Evolutionary conservation across 176 grass and related monocot species (phyloP).

Genomic region (Pharus latifolius): DNA sequence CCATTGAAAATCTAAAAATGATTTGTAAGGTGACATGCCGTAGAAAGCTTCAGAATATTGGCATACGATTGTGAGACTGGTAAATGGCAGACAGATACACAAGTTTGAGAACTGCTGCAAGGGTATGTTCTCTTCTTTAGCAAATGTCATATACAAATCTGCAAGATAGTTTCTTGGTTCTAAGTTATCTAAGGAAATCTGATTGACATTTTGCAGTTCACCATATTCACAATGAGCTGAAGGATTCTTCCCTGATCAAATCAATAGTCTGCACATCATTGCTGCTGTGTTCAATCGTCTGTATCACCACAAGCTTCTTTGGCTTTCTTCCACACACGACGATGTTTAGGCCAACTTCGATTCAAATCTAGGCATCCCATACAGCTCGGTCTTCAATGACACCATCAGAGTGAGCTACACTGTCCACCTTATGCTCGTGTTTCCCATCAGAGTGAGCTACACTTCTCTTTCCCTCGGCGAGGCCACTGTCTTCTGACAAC

Average conservation of each 20-base stretch:
- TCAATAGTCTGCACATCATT: slow-evolving; percentile 60
- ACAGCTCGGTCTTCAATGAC: slow-evolving; percentile 63
- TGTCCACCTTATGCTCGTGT: slow-evolving; percentile 93
- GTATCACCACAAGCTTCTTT: slow-evolving; percentile 80
- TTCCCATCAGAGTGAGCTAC: slow-evolving; percentile 78
- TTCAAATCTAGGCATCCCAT: slow-evolving; percentile 80
- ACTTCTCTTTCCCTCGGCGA: slow-evolving; percentile 60
- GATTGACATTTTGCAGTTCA: slow-evolving; percentile 41
- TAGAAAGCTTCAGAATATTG: too few species aligned
- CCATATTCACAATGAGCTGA: slow-evolving; percentile 70
- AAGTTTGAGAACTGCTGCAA: too few species aligned
- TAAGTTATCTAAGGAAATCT: background rate
- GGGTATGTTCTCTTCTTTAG: too few species aligned
- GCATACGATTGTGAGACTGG: too few species aligned
- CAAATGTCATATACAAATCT: too few species aligned
- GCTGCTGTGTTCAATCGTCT: slow-evolving; percentile 55
- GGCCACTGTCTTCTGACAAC: slow-evolving; percentile 37
- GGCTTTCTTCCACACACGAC: slow-evolving; percentile 74
- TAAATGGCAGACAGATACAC: too few species aligned
- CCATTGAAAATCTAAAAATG: background rate
- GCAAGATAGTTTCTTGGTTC: too few species aligned
- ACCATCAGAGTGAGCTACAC: slow-evolving; percentile 85
- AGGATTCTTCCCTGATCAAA: slow-evolving; percentile 55
- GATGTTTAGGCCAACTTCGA: slow-evolving; percentile 94
- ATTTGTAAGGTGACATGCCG: too few species aligned